Conservation (phyloP, 441 rosid genomes). For the Adansonia rubrostipa region DNA sequence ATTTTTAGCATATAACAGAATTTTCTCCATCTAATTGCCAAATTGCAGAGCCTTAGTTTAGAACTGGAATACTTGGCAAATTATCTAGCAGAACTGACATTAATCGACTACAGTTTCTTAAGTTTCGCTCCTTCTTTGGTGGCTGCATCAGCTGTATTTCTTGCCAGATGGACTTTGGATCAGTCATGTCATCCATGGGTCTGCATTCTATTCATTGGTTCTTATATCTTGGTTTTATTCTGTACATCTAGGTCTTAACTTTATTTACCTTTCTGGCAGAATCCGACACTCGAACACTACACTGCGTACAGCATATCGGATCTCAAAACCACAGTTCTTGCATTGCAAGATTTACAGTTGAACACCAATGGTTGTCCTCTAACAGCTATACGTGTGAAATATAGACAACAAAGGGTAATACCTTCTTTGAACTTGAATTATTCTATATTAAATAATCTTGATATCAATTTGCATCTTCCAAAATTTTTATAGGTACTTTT, state of each 20-base stretch:
- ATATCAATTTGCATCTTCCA: neutral
- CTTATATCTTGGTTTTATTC: conserved; percentile 18
- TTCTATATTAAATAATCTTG: neutral
- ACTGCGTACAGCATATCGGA: conserved; percentile 61
- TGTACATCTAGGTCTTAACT: conserved; percentile 25
- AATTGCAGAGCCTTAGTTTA: conserved; percentile 57
- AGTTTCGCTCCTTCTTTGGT: conserved; percentile 62
- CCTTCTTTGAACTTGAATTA: conserved; percentile 14
- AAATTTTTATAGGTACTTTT: neutral
- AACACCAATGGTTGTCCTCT: conserved; percentile 60
- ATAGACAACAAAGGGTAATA: conserved; percentile 61
- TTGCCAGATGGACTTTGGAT: conserved; percentile 75
- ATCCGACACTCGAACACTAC: conserved; percentile 66
- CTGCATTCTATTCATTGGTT: conserved; percentile 30
- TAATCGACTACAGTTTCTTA: conserved; percentile 56
- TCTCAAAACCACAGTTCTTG: conserved; percentile 52
- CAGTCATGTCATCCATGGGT: conserved; percentile 76
- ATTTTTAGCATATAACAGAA: conserved; percentile 25
- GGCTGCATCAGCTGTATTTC: conserved; percentile 77
- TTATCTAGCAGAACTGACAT: conserved; percentile 64
- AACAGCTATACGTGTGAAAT: conserved; percentile 57
- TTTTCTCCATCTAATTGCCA: conserved; percentile 11
- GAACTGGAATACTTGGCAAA: conserved; percentile 65
- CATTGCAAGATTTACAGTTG: conserved; percentile 61
- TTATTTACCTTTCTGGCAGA: conserved; percentile 37